Base-by-base conservation (phyloP, 257 asterid genomes). In the Plantago elongata region DNA sequence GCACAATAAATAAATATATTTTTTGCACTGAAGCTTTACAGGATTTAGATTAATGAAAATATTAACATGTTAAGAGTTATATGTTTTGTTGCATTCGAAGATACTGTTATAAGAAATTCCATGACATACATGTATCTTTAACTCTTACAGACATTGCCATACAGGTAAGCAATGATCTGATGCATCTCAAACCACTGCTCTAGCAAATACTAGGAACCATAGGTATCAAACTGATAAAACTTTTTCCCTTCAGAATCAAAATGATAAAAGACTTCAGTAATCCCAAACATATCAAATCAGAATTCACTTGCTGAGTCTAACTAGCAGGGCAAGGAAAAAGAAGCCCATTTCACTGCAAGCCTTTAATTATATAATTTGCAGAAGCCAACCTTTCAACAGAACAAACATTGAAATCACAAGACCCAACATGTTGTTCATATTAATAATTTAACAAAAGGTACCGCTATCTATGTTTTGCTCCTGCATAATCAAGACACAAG, bases 401-500 rank as follows among this genome's bases (percentile, higher is more conserved):
- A 60, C 15, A 60, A 54, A n/a, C 30, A 66, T 60, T n/a, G 56
- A 61, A 50, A 27, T 52, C 60, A 37, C 34, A 29, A 42, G 61
- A 57, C 38, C 52, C 57, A 57, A 65, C 64, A 14, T 60, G 60
- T 68, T 42, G 62, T 54, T 60, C 71, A 67, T 66, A 18, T 54
- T 58, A 73, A 77, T 62, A 67, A 72, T 1, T 22, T 64, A 69
- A 79, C 27, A 69, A 65, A 60, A 46, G 63, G 84, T 83, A 84
- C 83, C 85, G 77, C 73, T 75, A 73, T 75, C 73, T 76, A 75
- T 68, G 65, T 78, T 73, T 74, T 79, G 79, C 77, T 75, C 82
- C 82, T 62, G 79, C 40, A 78, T 64, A 75, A 80, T 81, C 82
- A 84, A 81, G 78, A 78, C 78, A 76, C 77, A 59, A 72, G 79